Percentiles rank a stretch among this genome's conserved stretches.
These are phyloP conservation scores for Aspergillus pseudotamarii DNA, from an alignment of 2,329 filamentous ascomycete species.

Conservation along the genomic window DNA sequence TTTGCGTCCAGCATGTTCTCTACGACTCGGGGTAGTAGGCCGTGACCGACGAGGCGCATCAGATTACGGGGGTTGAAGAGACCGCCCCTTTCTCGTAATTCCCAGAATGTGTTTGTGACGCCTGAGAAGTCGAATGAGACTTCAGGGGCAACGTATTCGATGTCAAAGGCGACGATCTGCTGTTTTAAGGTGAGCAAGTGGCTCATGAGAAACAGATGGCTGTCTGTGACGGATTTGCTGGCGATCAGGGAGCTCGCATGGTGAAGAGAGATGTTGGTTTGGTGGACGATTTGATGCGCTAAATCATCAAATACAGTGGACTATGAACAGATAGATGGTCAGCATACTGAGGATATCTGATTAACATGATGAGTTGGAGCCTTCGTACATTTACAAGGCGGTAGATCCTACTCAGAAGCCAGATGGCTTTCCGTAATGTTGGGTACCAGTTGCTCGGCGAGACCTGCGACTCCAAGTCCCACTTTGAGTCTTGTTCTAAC, in stretches of 20 bases:
- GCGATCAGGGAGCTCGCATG: slow-evolving; percentile 73
- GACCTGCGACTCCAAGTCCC: slow-evolving; percentile 60
- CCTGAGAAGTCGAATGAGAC: slow-evolving; percentile 68
- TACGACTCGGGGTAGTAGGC: slow-evolving; percentile 66
- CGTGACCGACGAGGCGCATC: slow-evolving; percentile 59
- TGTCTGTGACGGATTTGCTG: slow-evolving; percentile 67
- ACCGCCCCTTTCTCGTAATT: slow-evolving; percentile 65
- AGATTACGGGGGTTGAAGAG: slow-evolving; percentile 68
- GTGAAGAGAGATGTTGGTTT: slow-evolving; percentile 82
- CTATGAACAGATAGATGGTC: slow-evolving; percentile 36
- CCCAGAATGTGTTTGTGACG: slow-evolving; percentile 67
- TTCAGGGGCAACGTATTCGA: slow-evolving; percentile 71
- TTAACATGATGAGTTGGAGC: background rate
- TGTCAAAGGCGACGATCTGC: slow-evolving; percentile 93
- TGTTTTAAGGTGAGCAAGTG: slow-evolving; percentile 95
- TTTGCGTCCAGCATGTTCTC: slow-evolving; percentile 74
- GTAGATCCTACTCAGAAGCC: slow-evolving; percentile 70
- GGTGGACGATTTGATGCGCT: slow-evolving; percentile 81
- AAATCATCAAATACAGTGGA: slow-evolving; percentile 72
- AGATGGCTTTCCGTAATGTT: slow-evolving; percentile 67
- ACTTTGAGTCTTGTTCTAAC: slow-evolving; percentile 49
- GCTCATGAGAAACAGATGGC: slow-evolving; percentile 89
- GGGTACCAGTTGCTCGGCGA: slow-evolving; percentile 66
- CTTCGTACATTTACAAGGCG: slow-evolving; percentile 64
- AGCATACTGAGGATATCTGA: slow-evolving; percentile 12